Evolutionary conservation across 768 basidiomycete genomes (phyloP), one percentile per base, ranked within the genome.

Genomic region (Chalciporus sphaerocephalus): DNA sequence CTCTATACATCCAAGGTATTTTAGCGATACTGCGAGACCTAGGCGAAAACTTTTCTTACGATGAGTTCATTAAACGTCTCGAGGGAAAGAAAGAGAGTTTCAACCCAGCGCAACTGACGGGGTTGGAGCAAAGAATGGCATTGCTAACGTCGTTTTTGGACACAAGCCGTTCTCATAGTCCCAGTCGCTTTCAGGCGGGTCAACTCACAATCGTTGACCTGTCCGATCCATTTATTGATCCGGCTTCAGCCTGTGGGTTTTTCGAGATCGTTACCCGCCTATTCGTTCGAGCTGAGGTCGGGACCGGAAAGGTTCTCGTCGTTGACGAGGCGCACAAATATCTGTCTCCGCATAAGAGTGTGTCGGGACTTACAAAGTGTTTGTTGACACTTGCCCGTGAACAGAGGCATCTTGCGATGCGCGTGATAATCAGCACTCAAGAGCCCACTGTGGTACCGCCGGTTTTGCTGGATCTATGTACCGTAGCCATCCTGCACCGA

Each of bases 281-380:
- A 1, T 88, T 87, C 52, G 73, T 84, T 10, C 72, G 85, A 21
- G 73, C 80, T 1, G 66, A 79, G 1, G 72, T 83, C 2, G 70
- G 64, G 4, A 81, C 80, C 0, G 85, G 84, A 5, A 87, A 86
- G 45, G 76, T 85, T 1, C 71, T 85, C 2, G 74, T 88, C 0
- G 80, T 87, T 0, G 85, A 88, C 37, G 86, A 88, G 48, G 85
- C 86, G 0, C 85, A 88, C 52, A 87, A 87, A 58, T 86, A 88
- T 53, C 69, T 87, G 0, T 77, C 81, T 2, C 57, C 69, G 0
- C 68, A 63, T 18, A 72, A 65, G 27, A 57, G 67, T 4, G 62
- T 75, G 0, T 69, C 74, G 0, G 80, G 82, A 0, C 69, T 88
- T 0, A 82, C 83, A 0, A 74, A 76, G 16, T 69, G 78, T 7